Evolutionary conservation across 2,329 filamentous ascomycete genomes (phyloP).

Genomic region (Colletotrichum horii): DNA sequence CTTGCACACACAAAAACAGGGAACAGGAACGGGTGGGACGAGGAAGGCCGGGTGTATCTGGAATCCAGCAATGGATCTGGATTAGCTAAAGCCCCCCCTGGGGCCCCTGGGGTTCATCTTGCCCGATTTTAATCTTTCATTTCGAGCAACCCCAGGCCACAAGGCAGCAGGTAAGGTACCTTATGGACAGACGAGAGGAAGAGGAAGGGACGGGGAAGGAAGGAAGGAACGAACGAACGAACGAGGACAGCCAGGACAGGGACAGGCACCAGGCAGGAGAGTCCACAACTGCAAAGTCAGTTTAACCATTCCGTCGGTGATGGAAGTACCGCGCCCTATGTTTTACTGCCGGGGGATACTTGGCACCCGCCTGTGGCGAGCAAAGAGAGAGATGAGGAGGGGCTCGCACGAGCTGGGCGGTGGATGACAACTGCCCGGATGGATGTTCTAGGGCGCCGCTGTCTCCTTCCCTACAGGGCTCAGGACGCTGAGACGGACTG

Average conservation of each 20-base stretch:
- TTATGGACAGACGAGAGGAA: neutral
- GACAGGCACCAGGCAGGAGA: neutral
- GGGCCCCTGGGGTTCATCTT: neutral
- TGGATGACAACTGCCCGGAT: neutral
- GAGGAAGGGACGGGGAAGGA: neutral
- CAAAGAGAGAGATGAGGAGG: neutral
- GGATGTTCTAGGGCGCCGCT: neutral
- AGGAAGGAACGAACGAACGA: neutral
- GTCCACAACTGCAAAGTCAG: neutral
- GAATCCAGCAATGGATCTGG: constrained; percentile 4
- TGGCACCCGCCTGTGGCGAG: neutral
- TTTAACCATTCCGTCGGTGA: neutral
- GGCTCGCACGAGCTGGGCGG: neutral
- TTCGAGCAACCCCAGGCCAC: neutral
- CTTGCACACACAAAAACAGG: neutral
- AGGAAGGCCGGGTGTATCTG: neutral
- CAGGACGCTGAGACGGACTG: neutral
- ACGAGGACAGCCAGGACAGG: neutral
- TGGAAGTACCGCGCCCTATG: neutral
- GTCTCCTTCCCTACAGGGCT: neutral
- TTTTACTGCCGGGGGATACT: neutral
- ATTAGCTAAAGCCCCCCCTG: neutral
- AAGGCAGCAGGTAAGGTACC: neutral
- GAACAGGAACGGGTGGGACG: neutral
- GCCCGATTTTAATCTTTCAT: constrained; percentile 3